phyloP scores from a whole-genome alignment of 2,329 filamentous ascomycete genomes.

The Tricladium varicosporioides region DNA sequence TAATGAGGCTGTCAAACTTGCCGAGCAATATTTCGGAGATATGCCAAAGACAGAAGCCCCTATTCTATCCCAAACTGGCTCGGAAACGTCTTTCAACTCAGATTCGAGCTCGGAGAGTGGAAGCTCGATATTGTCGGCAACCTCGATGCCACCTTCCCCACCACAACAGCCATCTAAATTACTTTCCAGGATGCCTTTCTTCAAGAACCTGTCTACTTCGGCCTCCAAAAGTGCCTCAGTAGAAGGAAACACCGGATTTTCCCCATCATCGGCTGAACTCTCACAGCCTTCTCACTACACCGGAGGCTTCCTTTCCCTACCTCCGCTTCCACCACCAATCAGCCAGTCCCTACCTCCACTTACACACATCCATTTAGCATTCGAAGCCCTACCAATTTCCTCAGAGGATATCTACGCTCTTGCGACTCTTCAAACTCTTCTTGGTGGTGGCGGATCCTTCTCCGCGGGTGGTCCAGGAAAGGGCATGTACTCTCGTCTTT shows the following conservation, averaged over 20 bases:
- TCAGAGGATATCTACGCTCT: slow-evolving; percentile 95
- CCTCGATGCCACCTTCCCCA: slow-evolving; percentile 38
- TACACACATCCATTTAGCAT: slow-evolving; percentile 92
- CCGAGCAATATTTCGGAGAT: slow-evolving; percentile 86
- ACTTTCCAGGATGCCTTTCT: slow-evolving; percentile 81
- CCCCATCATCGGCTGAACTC: slow-evolving; percentile 53
- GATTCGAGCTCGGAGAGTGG: slow-evolving; percentile 33
- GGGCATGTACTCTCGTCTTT: slow-evolving; percentile 97
- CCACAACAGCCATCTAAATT: slow-evolving; percentile 59
- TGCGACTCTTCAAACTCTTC: slow-evolving; percentile 90
- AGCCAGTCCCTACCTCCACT: slow-evolving; percentile 78
- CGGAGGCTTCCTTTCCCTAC: slow-evolving; percentile 86
- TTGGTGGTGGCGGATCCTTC: slow-evolving; percentile 94
- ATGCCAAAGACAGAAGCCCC: slow-evolving; percentile 63
- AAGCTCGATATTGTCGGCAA: slow-evolving; percentile 39
- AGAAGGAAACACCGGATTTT: slow-evolving; percentile 41
- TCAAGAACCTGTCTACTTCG: slow-evolving; percentile 84
- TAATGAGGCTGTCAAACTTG: slow-evolving; percentile 71
- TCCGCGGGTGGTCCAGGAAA: slow-evolving; percentile 95
- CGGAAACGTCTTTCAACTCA: slow-evolving; percentile 54
- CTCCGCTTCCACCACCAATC: slow-evolving; percentile 71
- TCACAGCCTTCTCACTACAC: slow-evolving; percentile 76
- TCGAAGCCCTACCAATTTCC: slow-evolving; percentile 88
- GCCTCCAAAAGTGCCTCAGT: slow-evolving; percentile 61
- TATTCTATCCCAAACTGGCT: slow-evolving; percentile 52